These are phyloP conservation scores for Nothomitra cinnamomea DNA, from an alignment of 2,329 filamentous ascomycete genomes.

Conservation along the genomic window DNA sequence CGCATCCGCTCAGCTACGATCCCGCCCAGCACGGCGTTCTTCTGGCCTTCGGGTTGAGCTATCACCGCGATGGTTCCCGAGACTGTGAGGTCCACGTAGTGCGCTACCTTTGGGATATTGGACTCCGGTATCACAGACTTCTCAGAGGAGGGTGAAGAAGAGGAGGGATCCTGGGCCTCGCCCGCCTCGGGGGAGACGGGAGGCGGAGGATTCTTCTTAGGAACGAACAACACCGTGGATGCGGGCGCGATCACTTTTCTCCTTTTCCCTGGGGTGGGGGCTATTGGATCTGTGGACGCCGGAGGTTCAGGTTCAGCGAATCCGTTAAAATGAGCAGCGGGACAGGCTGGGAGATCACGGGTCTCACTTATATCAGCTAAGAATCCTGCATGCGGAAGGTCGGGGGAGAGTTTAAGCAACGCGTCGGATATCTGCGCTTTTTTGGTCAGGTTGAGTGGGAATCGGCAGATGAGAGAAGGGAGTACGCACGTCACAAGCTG, in stretches of 20 bases:
- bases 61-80: constrained; percentile 47
- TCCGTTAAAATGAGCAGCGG: too few species aligned
- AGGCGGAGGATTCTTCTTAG: not conserved
- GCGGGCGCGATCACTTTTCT: not conserved
- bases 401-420: not conserved
- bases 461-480: too few species aligned
- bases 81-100: constrained; percentile 48
- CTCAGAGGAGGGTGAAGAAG: constrained; percentile 36
- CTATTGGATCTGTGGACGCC: not conserved
- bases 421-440: not conserved
- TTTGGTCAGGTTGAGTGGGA: too few species aligned
- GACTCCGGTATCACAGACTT: constrained; percentile 14
- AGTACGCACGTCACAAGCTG: too few species aligned
- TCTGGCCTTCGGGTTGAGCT: constrained; percentile 45
- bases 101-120: constrained; percentile 41
- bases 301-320: too few species aligned
- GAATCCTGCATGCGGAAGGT: not conserved
- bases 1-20: constrained; percentile 60
- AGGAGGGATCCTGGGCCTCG: constrained; percentile 40
- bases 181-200: not conserved
- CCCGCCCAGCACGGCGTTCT: constrained; percentile 57
- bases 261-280: not conserved
- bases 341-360: not conserved
- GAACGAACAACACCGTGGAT: not conserved
- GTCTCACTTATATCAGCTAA: not conserved